Evolutionary conservation across 306 rosid genomes (phyloP).

Genomic region (Malus sieversii): DNA sequence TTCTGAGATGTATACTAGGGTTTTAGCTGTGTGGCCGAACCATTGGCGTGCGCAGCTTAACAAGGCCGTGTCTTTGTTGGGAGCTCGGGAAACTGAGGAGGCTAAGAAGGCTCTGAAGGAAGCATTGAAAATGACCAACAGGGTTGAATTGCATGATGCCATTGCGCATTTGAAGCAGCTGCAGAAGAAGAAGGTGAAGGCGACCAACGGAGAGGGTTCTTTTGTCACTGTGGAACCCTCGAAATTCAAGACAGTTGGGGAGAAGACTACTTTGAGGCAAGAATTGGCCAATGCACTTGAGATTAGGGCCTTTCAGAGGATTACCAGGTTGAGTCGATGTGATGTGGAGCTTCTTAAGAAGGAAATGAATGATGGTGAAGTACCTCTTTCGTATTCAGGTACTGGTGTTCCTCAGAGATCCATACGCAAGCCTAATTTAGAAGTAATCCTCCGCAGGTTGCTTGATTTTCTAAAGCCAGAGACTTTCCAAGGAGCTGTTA

Average conservation of each 20-base stretch:
- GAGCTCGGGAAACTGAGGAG: conserved; percentile 89
- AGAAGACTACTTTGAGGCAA: conserved; percentile 60
- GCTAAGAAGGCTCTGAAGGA: conserved; percentile 89
- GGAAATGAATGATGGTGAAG: conserved; percentile 80
- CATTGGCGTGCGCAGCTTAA: conserved; percentile 99
- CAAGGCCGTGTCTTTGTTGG: conserved; percentile 90
- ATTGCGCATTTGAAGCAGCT: conserved; percentile 89
- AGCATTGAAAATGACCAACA: conserved; percentile 93
- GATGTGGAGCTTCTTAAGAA: conserved; percentile 73
- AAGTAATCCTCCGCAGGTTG: conserved; percentile 77
- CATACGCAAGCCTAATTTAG: conserved; percentile 83
- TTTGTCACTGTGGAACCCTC: conserved; percentile 52
- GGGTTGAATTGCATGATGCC: conserved; percentile 95
- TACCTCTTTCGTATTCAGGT: conserved; percentile 84
- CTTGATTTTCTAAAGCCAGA: conserved; percentile 80
- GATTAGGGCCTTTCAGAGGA: conserved; percentile 84
- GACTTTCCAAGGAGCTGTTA: conserved; percentile 94
- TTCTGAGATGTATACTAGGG: conserved; percentile 95
- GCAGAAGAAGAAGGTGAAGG: conserved; percentile 81
- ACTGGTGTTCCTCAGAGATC: conserved; percentile 79
- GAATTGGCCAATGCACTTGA: conserved; percentile 61
- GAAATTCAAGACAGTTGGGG: conserved; percentile 69
- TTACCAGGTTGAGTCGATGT: conserved; percentile 82
- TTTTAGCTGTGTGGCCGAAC: conserved; percentile 88
- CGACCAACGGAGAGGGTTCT: conserved; percentile 54